These are phyloP conservation scores for Colletotrichum cordylinicola DNA, from an alignment of 2,329 filamentous ascomycete species.

Conservation along the genomic window DNA sequence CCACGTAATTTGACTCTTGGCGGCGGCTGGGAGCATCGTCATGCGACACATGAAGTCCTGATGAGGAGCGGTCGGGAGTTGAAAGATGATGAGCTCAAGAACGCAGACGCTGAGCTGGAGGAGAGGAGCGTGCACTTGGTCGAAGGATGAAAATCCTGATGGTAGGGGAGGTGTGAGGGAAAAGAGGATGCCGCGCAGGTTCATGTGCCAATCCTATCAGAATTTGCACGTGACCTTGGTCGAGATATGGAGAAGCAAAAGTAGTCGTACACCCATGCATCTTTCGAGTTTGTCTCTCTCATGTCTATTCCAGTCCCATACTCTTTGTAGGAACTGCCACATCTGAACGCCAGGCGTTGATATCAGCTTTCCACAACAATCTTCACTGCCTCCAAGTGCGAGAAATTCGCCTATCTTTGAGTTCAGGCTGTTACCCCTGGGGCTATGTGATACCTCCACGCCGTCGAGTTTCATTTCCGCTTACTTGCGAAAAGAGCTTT, in stretches of 20 bases:
- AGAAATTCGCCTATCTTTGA: not conserved
- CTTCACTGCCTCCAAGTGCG: not conserved
- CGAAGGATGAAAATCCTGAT: not conserved
- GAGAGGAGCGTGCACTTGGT: not conserved
- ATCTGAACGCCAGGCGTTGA: not conserved
- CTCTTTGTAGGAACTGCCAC: not conserved
- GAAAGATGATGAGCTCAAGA: not conserved
- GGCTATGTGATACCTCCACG: not conserved
- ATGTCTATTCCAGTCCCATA: not conserved
- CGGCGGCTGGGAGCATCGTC: not conserved
- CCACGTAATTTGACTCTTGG: not conserved
- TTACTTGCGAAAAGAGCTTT: not conserved
- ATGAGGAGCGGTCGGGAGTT: not conserved
- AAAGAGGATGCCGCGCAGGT: not conserved
- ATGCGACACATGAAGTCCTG: not conserved
- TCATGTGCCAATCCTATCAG: not conserved
- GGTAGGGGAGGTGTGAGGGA: not conserved
- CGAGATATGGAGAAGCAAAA: not conserved
- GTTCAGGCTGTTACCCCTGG: not conserved
- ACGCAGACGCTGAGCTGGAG: not conserved
- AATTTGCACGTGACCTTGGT: not conserved
- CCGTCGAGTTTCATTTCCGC: rapidly evolving
- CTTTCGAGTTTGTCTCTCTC: not conserved
- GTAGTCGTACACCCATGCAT: not conserved
- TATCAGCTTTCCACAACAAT: not conserved